phyloP scores from a whole-genome alignment of 345 rosid genomes.

The Sisymbrium irio region DNA sequence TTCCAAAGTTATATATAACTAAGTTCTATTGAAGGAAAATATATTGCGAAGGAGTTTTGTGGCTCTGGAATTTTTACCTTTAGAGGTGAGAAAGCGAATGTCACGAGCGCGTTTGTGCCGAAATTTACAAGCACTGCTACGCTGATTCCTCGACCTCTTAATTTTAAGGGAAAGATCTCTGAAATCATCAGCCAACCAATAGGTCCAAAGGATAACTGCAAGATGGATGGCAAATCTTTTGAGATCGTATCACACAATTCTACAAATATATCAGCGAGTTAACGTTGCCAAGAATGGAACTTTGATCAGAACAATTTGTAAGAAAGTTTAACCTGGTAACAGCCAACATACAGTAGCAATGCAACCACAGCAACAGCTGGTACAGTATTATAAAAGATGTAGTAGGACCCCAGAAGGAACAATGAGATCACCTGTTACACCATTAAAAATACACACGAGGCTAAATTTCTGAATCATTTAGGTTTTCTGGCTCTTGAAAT shows the following conservation, averaged over 20 bases:
- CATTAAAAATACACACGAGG: not conserved
- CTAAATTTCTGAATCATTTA: not conserved
- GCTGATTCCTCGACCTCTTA: slow-evolving; percentile 88
- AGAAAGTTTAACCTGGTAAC: slow-evolving; percentile 74
- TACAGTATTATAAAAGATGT: slow-evolving; percentile 61
- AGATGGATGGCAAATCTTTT: slow-evolving; percentile 21
- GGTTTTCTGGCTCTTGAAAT: not conserved
- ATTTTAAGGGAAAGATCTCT: slow-evolving; percentile 77
- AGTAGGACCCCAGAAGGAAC: slow-evolving; percentile 91
- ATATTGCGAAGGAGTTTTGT: not conserved
- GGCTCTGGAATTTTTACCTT: slow-evolving; percentile 45
- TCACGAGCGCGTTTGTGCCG: slow-evolving; percentile 89
- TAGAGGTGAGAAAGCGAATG: slow-evolving; percentile 91
- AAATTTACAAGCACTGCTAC: slow-evolving; percentile 93
- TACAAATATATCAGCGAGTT: not conserved
- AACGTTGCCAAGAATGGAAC: not conserved
- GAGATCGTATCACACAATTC: not conserved
- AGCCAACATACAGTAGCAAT: slow-evolving; percentile 83
- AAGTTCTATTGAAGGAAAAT: not conserved
- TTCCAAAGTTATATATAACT: not conserved
- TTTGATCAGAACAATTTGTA: slow-evolving; percentile 8
- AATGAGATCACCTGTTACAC: slow-evolving; percentile 66
- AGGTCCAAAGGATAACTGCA: slow-evolving; percentile 96
- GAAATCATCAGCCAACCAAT: slow-evolving; percentile 99
- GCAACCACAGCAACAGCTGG: slow-evolving; percentile 74